Evolutionary conservation across 2,329 filamentous ascomycete genomes (phyloP).

Genomic region (Pseudogymnoascus sp.): DNA sequence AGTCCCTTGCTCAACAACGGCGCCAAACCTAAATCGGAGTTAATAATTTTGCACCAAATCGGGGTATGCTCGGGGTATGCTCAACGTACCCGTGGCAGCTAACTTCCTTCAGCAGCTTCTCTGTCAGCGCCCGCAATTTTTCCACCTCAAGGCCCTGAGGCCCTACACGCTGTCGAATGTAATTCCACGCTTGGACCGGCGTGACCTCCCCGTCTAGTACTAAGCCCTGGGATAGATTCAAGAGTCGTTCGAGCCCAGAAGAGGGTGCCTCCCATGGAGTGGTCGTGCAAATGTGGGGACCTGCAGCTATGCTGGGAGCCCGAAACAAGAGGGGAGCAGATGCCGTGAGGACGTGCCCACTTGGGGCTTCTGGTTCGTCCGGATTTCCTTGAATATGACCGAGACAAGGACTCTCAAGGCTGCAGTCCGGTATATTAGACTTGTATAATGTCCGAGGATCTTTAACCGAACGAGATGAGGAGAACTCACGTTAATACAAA

Average conservation of each 20-base stretch:
- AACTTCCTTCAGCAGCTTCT: constrained; percentile 26
- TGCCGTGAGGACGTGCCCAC: not conserved
- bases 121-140: constrained; percentile 23
- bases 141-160: constrained; percentile 27
- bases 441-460: not conserved
- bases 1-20: not conserved
- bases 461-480: not conserved
- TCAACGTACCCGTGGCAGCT: constrained; percentile 32
- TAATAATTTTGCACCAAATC: not conserved
- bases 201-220: constrained; percentile 31
- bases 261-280: constrained; percentile 15
- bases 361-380: not conserved
- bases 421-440: not conserved
- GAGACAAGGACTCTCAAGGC: not conserved
- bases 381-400: not conserved
- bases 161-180: constrained; percentile 27
- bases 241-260: constrained; percentile 20
- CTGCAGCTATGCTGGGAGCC: not conserved
- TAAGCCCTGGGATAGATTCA: constrained; percentile 22
- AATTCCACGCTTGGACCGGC: constrained; percentile 33
- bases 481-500: not conserved
- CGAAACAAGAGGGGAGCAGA: not conserved
- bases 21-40: not conserved
- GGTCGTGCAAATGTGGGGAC: not conserved
- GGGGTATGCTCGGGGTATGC: not conserved